phyloP scores from a whole-genome alignment of 148 eudicot species.

The Oxyria digyna region DNA sequence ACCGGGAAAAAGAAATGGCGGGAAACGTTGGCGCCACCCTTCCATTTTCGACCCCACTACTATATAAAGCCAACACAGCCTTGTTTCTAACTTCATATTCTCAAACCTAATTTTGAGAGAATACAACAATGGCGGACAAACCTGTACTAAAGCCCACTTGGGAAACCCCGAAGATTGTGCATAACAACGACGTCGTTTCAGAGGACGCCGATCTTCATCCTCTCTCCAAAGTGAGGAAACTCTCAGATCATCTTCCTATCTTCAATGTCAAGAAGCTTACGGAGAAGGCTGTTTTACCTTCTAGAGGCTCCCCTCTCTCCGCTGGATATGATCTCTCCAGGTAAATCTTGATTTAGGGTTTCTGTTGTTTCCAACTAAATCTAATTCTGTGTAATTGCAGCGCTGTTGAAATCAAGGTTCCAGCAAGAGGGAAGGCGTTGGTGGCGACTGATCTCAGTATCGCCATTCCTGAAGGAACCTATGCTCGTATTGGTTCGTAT shows the following conservation, averaged over 20 bases:
- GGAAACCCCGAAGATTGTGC: conserved; percentile 42
- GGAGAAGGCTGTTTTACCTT: conserved; percentile 58
- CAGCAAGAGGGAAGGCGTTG: conserved; percentile 84
- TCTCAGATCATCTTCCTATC: background rate
- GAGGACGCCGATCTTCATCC: background rate
- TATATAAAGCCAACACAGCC: background rate
- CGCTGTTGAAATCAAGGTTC: conserved; percentile 54
- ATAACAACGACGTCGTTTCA: conserved; percentile 15
- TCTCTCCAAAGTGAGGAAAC: too few species aligned
- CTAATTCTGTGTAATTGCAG: conserved; percentile 15
- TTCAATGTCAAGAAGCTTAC: conserved; percentile 64
- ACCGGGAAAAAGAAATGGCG: conserved; percentile 18
- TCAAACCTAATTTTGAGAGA: background rate
- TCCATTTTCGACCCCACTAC: background rate
- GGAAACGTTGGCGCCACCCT: conserved; percentile 31
- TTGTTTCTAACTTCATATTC: background rate
- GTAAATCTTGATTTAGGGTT: conserved; percentile 11
- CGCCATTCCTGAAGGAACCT: conserved; percentile 69
- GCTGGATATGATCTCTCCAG: conserved; percentile 90
- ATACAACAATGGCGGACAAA: conserved; percentile 25
- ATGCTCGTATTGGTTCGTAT: conserved; percentile 53
- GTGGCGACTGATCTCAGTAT: conserved; percentile 80
- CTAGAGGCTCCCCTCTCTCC: conserved; percentile 46
- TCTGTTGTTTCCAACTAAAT: background rate
- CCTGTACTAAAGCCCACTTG: conserved; percentile 32